These are phyloP conservation scores for Hemerocallis citrina DNA, from an alignment of 106 monocot species.

Conservation along the genomic window DNA sequence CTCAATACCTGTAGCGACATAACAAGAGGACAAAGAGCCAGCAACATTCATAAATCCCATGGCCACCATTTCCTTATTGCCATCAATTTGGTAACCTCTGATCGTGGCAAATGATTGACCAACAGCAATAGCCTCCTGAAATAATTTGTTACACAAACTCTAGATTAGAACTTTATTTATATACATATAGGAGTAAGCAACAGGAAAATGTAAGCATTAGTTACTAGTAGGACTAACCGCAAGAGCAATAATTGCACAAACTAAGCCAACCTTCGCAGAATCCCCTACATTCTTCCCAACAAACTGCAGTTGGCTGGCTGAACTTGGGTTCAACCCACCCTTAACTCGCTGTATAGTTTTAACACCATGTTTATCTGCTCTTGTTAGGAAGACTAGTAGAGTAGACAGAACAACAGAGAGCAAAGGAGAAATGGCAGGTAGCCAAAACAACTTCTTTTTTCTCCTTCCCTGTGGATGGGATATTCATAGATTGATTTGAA, in stretches of 20 bases:
- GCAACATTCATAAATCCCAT: slow-evolving; percentile 83
- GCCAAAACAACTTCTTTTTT: slow-evolving; percentile 68
- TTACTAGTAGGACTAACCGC: slow-evolving; percentile 43
- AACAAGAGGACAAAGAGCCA: slow-evolving; percentile 86
- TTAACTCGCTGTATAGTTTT: slow-evolving; percentile 63
- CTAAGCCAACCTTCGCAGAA: slow-evolving; percentile 64
- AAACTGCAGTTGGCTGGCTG: slow-evolving; percentile 48
- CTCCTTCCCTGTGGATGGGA: slow-evolving; percentile 46
- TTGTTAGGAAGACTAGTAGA: slow-evolving; percentile 46
- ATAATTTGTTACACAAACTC: background rate
- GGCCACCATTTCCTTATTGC: slow-evolving; percentile 87
- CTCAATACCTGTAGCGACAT: slow-evolving; percentile 64
- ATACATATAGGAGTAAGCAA: too few relatives aligned
- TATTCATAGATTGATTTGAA: background rate
- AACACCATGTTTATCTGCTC: slow-evolving; percentile 64
- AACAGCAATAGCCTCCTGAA: slow-evolving; percentile 87
- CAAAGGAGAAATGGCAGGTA: slow-evolving; percentile 64
- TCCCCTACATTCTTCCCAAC: slow-evolving; percentile 29
- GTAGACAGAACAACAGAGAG: slow-evolving; percentile 76
- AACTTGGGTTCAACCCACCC: slow-evolving; percentile 72
- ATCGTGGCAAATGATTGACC: slow-evolving; percentile 73
- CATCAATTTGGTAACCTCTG: slow-evolving; percentile 74
- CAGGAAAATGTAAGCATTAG: too few relatives aligned
- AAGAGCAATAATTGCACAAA: slow-evolving; percentile 68
- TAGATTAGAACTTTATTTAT: background rate